phyloP scores from a whole-genome alignment of 768 basidiomycete genomes.

The Tulasnella sp. region DNA sequence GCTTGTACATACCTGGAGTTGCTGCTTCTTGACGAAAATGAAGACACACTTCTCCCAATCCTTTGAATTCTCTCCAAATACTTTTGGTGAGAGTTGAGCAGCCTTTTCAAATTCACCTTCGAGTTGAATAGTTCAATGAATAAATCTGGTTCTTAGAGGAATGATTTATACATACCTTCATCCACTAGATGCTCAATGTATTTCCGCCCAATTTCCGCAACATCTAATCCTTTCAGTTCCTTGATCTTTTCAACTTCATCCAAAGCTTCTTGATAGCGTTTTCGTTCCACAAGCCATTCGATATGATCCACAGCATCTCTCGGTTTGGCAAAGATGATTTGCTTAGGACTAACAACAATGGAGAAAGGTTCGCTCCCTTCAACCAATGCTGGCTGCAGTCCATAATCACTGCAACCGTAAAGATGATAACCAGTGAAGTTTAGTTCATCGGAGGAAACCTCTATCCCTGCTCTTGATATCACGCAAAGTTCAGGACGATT shows the following conservation, averaged over 20 bases:
- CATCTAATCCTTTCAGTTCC: constrained; percentile 36
- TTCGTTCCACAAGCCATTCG: constrained; percentile 77
- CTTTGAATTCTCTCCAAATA: constrained; percentile 63
- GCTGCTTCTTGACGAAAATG: constrained; percentile 64
- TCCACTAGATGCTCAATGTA: constrained; percentile 78
- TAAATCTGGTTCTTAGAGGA: not conserved
- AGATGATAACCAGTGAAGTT: constrained; percentile 62
- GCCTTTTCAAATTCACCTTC: constrained; percentile 60
- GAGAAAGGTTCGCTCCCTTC: constrained; percentile 32
- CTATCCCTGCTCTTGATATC: constrained; percentile 78
- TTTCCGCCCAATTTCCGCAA: constrained; percentile 62
- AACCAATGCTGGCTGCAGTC: constrained; percentile 31
- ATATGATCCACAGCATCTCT: constrained; percentile 85
- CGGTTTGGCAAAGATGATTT: constrained; percentile 74
- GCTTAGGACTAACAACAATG: constrained; percentile 74
- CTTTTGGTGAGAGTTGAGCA: constrained; percentile 69
- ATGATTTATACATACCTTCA: constrained; percentile 42
- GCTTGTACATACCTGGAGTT: constrained; percentile 49
- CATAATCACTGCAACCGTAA: constrained; percentile 90
- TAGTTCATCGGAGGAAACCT: constrained; percentile 73
- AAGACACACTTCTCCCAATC: constrained; percentile 98
- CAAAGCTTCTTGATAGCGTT: constrained; percentile 81
- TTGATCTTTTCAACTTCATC: constrained; percentile 56
- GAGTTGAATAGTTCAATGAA: not conserved
- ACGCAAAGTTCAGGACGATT: constrained; percentile 92